phyloP scores from a whole-genome alignment of 306 rosid species.

The Dalbergia cochinchinensis region DNA sequence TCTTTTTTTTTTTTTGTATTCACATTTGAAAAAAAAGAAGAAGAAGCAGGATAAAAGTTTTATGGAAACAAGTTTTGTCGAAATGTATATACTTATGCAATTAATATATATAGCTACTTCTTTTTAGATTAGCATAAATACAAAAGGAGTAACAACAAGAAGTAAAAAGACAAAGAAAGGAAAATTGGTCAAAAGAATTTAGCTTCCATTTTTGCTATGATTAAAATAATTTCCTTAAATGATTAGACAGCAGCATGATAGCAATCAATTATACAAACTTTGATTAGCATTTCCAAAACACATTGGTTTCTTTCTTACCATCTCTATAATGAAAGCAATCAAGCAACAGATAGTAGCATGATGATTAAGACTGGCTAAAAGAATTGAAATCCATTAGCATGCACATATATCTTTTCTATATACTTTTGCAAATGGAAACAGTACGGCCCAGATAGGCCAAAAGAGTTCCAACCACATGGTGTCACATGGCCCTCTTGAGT shows the following conservation, averaged over 20 bases:
- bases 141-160: neutral
- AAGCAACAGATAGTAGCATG: slow-evolving; percentile 24
- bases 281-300: neutral
- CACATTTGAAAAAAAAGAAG: neutral
- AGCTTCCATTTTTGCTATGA: neutral
- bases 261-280: slow-evolving; percentile 13
- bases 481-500: slow-evolving; percentile 46
- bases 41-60: neutral
- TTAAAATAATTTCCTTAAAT: neutral
- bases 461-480: slow-evolving; percentile 36
- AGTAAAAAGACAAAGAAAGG: neutral
- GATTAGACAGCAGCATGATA: slow-evolving; percentile 18
- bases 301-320: neutral
- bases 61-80: neutral
- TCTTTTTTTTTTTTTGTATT: neutral
- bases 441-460: slow-evolving; percentile 24
- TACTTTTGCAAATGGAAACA: slow-evolving; percentile 27
- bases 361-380: slow-evolving; percentile 33
- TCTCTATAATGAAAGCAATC: slow-evolving; percentile 35
- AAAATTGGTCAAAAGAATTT: neutral
- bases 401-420: neutral
- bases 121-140: neutral
- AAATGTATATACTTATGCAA: too few species aligned
- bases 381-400: neutral
- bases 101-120: too few species aligned